Evolutionary conservation across 306 rosid species (phyloP).

Genomic region (Lathyrus aphaca): DNA sequence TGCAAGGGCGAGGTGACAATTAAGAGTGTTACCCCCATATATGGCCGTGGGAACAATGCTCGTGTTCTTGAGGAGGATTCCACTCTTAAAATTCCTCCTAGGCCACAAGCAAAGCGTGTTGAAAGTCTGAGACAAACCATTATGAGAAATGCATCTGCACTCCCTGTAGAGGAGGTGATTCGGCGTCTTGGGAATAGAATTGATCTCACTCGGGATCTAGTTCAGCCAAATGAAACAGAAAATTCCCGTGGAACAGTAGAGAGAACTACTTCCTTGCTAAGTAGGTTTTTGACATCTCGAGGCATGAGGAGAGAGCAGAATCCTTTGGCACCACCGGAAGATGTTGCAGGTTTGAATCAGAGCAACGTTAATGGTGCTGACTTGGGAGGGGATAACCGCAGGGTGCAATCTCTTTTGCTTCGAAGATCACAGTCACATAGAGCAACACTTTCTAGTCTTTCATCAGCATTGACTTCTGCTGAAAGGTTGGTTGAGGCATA

Average conservation of each 20-base stretch:
- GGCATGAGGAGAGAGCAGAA: constrained; percentile 79
- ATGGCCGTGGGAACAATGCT: constrained; percentile 71
- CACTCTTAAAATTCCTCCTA: constrained; percentile 65
- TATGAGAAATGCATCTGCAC: constrained; percentile 62
- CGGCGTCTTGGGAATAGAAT: constrained; percentile 82
- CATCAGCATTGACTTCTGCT: constrained; percentile 68
- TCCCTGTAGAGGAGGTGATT: constrained; percentile 87
- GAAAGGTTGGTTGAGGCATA: constrained; percentile 72
- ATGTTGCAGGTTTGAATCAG: constrained; percentile 64
- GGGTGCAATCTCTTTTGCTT: constrained; percentile 54
- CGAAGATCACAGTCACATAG: constrained; percentile 72
- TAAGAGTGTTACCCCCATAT: constrained; percentile 81
- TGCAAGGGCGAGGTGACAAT: constrained; percentile 91
- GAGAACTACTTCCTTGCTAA: constrained; percentile 64
- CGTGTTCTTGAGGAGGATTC: constrained; percentile 67
- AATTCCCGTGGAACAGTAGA: constrained; percentile 56
- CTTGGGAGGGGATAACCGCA: constrained; percentile 58
- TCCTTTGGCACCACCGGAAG: constrained; percentile 48
- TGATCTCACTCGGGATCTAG: constrained; percentile 61
- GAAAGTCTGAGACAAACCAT: constrained; percentile 90
- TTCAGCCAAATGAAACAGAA: constrained; percentile 59
- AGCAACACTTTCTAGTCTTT: constrained; percentile 54
- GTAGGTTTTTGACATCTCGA: constrained; percentile 75
- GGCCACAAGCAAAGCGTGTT: constrained; percentile 87
- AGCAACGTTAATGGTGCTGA: constrained; percentile 47